Percentiles rank a stretch among this genome's conserved stretches.
Conservation (phyloP, 2,329 filamentous ascomycete species). For the Aspergillus caelatus region DNA sequence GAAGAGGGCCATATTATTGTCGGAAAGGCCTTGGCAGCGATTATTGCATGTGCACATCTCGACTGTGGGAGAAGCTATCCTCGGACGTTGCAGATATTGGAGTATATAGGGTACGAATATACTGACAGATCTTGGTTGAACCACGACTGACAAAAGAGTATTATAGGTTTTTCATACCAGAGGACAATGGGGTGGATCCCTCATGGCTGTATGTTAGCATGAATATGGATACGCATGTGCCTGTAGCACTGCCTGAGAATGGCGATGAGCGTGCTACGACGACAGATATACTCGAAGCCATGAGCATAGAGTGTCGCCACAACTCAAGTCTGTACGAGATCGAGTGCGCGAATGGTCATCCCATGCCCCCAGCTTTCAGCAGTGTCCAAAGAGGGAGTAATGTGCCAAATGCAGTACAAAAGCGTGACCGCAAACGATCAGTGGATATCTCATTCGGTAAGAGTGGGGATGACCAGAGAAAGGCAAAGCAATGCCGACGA, state of each 20-base stretch:
- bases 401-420: too few relatives aligned
- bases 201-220: neutral
- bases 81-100: neutral
- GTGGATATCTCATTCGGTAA: neutral
- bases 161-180: neutral
- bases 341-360: too few relatives aligned
- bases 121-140: neutral
- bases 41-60: neutral
- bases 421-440: neutral
- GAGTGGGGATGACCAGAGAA: neutral
- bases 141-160: neutral
- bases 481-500: neutral
- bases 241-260: neutral
- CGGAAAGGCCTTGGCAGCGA: neutral
- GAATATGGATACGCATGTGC: neutral
- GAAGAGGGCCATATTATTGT: neutral
- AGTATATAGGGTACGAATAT: neutral
- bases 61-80: neutral
- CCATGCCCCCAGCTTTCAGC: too few relatives aligned
- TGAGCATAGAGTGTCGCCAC: too few relatives aligned
- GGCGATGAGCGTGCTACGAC: neutral
- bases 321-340: too few relatives aligned
- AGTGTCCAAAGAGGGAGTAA: too few relatives aligned
- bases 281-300: too few relatives aligned
- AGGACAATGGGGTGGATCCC: neutral